Evolutionary conservation across 495 filamentous ascomycete species (phyloP).

Genomic region (Penicillium pancosmium): DNA sequence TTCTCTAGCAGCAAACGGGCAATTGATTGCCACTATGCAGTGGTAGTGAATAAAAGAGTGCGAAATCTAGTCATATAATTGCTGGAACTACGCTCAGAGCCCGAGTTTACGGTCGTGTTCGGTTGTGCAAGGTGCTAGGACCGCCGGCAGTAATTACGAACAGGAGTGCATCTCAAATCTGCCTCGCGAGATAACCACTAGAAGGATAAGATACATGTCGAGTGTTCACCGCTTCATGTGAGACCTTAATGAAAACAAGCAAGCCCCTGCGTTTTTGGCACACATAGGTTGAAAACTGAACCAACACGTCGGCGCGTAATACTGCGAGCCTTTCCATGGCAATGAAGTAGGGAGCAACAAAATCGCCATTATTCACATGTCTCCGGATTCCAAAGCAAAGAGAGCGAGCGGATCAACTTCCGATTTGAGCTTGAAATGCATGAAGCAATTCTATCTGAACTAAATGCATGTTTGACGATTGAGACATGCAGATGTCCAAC

Average conservation of each 20-base stretch:
- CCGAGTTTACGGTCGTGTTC: background rate
- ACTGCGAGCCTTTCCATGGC: background rate
- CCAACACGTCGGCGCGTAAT: background rate
- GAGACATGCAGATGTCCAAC: background rate
- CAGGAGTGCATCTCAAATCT: background rate
- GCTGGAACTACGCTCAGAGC: slow-evolving; percentile 4
- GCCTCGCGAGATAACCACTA: background rate
- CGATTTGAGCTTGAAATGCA: background rate
- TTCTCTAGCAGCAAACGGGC: background rate
- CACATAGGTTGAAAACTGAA: background rate
- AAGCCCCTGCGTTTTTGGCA: background rate
- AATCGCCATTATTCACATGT: background rate
- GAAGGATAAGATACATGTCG: background rate
- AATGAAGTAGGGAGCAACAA: background rate
- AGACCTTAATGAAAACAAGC: background rate
- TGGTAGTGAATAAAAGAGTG: background rate
- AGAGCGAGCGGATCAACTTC: background rate
- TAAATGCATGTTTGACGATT: background rate
- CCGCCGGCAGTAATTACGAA: background rate
- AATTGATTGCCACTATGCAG: slow-evolving; percentile 12
- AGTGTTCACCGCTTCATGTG: slow-evolving; percentile 8
- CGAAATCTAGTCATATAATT: background rate
- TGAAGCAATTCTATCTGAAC: background rate
- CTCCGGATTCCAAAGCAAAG: background rate
- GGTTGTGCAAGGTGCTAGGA: slow-evolving; percentile 4